Percentiles rank a stretch among this genome's conserved stretches.
Conservation (phyloP, 1,284 basidiomycete species). For the Testicularia cyperi region DNA sequence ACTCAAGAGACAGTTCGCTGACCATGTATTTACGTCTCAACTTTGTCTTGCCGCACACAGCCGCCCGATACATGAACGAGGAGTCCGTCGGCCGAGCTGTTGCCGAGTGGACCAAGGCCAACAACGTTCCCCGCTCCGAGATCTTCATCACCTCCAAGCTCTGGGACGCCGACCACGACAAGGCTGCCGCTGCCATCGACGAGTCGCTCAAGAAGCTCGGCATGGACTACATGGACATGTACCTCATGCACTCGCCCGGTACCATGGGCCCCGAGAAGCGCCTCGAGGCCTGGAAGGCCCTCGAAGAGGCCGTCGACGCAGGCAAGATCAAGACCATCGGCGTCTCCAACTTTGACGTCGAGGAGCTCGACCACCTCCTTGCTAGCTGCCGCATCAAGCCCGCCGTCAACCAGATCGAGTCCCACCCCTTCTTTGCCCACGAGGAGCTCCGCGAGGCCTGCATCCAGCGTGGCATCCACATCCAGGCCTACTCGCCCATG, state of each 20-base stretch:
- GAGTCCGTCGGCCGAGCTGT: slow-evolving; percentile 59
- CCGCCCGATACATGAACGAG: slow-evolving; percentile 58
- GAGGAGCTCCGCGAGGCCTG: slow-evolving; percentile 57
- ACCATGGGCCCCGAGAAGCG: slow-evolving; percentile 53
- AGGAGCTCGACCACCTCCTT: slow-evolving; percentile 56
- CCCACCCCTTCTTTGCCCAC: slow-evolving; percentile 59
- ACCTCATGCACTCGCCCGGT: slow-evolving; percentile 58
- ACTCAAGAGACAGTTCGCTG: no score
- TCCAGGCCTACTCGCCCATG: slow-evolving; percentile 59
- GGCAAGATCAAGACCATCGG: slow-evolving; percentile 59
- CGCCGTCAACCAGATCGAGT: slow-evolving; percentile 59
- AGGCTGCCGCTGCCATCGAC: slow-evolving; percentile 53
- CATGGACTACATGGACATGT: slow-evolving; percentile 57
- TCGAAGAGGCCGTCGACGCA: slow-evolving; percentile 58
- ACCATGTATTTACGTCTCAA: not conserved
- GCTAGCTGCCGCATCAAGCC: slow-evolving; percentile 56
- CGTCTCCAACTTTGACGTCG: slow-evolving; percentile 59
- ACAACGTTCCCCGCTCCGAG: slow-evolving; percentile 56
- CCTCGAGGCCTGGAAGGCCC: slow-evolving; percentile 55
- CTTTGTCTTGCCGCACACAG: slow-evolving; percentile 1
- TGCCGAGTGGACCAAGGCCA: slow-evolving; percentile 47
- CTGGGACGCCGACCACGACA: slow-evolving; percentile 58
- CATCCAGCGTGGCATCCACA: slow-evolving; percentile 54
- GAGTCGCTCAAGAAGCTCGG: slow-evolving; percentile 59
- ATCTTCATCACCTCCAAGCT: slow-evolving; percentile 61